phyloP scores from a whole-genome alignment of 75 land plant genomes.

The Picea glauca region DNA sequence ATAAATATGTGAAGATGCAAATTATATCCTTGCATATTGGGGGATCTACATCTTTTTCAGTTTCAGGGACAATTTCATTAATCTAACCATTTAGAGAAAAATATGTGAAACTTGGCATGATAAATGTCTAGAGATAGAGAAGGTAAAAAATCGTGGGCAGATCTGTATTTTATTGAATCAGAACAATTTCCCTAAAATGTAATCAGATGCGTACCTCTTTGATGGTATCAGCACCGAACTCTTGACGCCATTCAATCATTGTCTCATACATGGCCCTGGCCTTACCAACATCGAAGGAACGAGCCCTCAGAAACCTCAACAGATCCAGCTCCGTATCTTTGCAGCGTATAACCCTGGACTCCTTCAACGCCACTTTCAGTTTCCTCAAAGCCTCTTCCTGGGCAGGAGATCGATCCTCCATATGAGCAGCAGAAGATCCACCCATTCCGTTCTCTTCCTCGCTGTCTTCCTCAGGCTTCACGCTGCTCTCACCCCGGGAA shows the following conservation, averaged over 20 bases:
- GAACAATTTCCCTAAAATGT: too few species aligned
- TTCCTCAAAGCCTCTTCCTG: constrained; percentile 27
- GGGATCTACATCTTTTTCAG: too few species aligned
- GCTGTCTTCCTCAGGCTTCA: constrained; percentile 8
- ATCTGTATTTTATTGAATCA: neutral
- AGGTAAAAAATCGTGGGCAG: too few species aligned
- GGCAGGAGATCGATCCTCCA: constrained; percentile 6
- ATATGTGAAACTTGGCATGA: too few species aligned
- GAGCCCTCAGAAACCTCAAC: constrained; percentile 35
- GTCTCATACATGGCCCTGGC: constrained; percentile 46
- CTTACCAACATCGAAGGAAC: constrained; percentile 37
- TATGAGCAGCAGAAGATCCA: neutral
- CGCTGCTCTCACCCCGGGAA: constrained; percentile 12
- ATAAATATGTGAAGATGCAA: too few species aligned
- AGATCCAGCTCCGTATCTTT: constrained; percentile 25
- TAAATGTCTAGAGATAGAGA: too few species aligned
- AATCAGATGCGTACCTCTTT: constrained; percentile 20
- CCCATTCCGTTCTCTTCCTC: constrained; percentile 8
- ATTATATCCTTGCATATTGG: too few species aligned
- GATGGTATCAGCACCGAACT: constrained; percentile 36
- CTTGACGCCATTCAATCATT: constrained; percentile 44
- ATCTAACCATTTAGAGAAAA: too few species aligned
- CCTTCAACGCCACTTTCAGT: constrained; percentile 16
- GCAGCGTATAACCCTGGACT: constrained; percentile 17
- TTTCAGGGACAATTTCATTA: too few species aligned